Percentiles rank a stretch among this genome's conserved stretches.
Conservation (phyloP, 345 rosid species). For the Murraya koenigii region DNA sequence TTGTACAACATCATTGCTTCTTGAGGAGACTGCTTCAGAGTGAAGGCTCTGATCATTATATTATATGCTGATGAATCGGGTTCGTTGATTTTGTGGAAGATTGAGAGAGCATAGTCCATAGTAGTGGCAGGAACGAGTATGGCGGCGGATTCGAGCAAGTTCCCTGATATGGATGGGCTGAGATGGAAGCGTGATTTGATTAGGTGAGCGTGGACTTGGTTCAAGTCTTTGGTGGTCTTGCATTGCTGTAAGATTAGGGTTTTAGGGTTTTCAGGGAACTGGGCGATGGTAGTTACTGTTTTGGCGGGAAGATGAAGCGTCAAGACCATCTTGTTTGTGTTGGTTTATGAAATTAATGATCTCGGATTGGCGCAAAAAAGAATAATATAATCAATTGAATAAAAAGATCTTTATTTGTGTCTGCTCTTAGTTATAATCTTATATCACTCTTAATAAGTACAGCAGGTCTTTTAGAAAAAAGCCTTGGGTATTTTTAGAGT, state of each 20-base stretch:
- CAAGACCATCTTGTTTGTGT: slow-evolving; percentile 14
- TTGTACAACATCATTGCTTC: slow-evolving; percentile 27
- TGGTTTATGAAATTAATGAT: not conserved
- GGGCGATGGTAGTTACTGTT: slow-evolving; percentile 14
- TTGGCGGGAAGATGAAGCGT: slow-evolving; percentile 16
- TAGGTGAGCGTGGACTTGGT: slow-evolving; percentile 36
- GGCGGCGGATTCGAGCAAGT: slow-evolving; percentile 37
- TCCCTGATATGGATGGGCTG: slow-evolving; percentile 29
- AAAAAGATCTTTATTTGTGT: no score
- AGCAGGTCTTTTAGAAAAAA: no score
- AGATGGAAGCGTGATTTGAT: slow-evolving; percentile 38
- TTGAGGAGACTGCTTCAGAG: slow-evolving; percentile 21
- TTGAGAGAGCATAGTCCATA: slow-evolving; percentile 43
- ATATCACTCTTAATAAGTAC: no score
- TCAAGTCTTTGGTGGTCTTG: slow-evolving; percentile 38
- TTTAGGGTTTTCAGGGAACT: slow-evolving; percentile 31
- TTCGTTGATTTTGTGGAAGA: slow-evolving; percentile 29
- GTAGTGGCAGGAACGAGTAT: slow-evolving; percentile 27
- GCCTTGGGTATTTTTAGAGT: no score
- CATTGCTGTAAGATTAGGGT: slow-evolving; percentile 29
- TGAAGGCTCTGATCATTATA: slow-evolving; percentile 43
- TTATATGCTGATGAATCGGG: slow-evolving; percentile 41
- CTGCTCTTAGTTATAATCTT: no score
- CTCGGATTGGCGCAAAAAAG: not conserved
- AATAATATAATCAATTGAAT: no score